These are phyloP conservation scores for Cyberlindnera veronae DNA, from an alignment of 805 yeast species.

Conservation along the genomic window DNA sequence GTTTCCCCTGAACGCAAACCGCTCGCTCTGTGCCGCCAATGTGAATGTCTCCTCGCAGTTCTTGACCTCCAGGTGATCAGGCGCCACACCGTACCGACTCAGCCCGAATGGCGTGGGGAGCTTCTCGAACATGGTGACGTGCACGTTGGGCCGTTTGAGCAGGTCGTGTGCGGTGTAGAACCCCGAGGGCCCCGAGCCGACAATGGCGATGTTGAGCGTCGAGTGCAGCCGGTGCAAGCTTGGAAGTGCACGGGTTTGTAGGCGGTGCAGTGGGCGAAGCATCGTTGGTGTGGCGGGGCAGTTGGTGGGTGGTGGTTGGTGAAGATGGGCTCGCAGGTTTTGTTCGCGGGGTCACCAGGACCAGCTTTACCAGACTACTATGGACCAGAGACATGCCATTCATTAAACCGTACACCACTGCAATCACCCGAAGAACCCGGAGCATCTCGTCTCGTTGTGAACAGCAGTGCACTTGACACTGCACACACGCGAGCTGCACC, in stretches of 20 bases:
- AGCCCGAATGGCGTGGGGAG: constrained; percentile 90
- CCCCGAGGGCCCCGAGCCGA: constrained; percentile 97
- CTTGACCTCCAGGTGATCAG: constrained; percentile 97
- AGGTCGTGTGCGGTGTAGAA: constrained; percentile 83
- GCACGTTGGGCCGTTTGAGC: constrained; percentile 41
- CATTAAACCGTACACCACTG: no score
- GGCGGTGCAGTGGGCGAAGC: background rate
- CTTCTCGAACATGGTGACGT: constrained; percentile 75
- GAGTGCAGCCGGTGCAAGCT: constrained; percentile 5
- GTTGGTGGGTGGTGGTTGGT: background rate
- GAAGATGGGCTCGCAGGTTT: no score
- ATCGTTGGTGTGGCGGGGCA: no score
- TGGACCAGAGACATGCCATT: no score
- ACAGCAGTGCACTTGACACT: constrained; percentile 37
- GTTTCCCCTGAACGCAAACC: constrained; percentile 67
- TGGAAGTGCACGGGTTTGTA: background rate
- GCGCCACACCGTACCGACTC: constrained; percentile 95
- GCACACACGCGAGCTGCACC: constrained; percentile 41
- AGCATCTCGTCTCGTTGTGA: constrained; percentile 43
- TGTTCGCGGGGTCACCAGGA: no score
- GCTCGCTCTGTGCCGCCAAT: constrained; percentile 32
- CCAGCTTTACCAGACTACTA: no score
- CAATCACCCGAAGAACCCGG: constrained; percentile 28
- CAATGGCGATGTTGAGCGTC: constrained; percentile 38
- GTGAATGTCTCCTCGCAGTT: constrained; percentile 69